A percentile compares a stretch with the other conserved stretches of the same genome.
These are phyloP conservation scores for Podospora fimiseda DNA, from an alignment of 495 filamentous ascomycete genomes.

Conservation along the genomic window DNA sequence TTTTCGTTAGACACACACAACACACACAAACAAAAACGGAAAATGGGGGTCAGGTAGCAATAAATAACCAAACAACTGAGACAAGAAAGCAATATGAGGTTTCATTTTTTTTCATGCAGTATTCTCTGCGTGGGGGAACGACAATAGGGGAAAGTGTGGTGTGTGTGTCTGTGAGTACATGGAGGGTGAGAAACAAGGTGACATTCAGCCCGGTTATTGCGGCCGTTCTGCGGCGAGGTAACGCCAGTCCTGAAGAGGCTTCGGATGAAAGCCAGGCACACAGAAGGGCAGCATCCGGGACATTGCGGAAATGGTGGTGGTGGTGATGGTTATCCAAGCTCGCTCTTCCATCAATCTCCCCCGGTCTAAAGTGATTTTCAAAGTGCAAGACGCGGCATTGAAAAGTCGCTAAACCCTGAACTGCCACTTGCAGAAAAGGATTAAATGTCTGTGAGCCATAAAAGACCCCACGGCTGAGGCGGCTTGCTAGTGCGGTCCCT, in stretches of 20 bases:
- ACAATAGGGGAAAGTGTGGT: constrained; percentile 11
- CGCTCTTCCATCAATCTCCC: no score
- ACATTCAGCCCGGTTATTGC: not conserved
- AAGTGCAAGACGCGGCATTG: constrained; percentile 26
- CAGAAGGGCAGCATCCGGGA: not conserved
- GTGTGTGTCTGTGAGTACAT: constrained; percentile 6
- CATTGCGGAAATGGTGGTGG: not conserved
- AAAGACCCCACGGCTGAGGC: constrained; percentile 8
- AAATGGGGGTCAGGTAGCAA: constrained; percentile 5
- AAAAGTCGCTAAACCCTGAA: constrained; percentile 7
- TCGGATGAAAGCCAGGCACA: not conserved
- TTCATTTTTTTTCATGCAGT: no score
- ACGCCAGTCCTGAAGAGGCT: not conserved
- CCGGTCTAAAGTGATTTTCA: constrained; percentile 16
- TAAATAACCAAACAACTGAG: not conserved
- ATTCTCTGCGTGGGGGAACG: constrained; percentile 25
- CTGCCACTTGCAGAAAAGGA: not conserved
- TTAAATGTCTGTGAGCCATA: not conserved
- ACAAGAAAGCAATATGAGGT: constrained; percentile 13
- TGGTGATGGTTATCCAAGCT: no score
- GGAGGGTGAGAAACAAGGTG: not conserved
- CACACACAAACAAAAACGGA: not conserved
- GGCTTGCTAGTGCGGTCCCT: constrained; percentile 13
- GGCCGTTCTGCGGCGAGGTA: not conserved
- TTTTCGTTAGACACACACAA: no score